Evolutionary conservation across 495 filamentous ascomycete species (phyloP).

Genomic region (Podospora australis): DNA sequence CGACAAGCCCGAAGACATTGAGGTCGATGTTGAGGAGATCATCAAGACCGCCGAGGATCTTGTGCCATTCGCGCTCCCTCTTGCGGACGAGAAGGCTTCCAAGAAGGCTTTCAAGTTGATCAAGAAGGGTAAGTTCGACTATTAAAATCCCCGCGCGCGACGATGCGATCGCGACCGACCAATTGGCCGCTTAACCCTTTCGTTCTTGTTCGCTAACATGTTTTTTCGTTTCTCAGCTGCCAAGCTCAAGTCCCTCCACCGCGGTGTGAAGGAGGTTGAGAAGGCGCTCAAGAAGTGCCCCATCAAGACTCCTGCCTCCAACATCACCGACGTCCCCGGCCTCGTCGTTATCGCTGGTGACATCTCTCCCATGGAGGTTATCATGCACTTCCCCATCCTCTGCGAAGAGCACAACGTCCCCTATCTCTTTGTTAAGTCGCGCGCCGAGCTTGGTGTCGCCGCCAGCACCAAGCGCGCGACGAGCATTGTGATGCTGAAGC

Average conservation of each 20-base stretch:
- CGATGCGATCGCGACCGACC: background rate
- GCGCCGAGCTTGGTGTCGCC: constrained; percentile 85
- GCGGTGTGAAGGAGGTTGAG: constrained; percentile 96
- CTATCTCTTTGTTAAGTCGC: constrained; percentile 82
- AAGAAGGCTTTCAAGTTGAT: constrained; percentile 93
- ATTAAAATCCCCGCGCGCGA: background rate
- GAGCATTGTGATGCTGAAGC: constrained; percentile 81
- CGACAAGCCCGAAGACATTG: constrained; percentile 22
- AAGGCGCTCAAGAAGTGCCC: constrained; percentile 91
- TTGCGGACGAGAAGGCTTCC: constrained; percentile 81
- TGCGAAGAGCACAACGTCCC: constrained; percentile 96
- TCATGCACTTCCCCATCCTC: constrained; percentile 91
- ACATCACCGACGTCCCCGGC: constrained; percentile 51
- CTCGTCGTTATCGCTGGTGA: constrained; percentile 91
- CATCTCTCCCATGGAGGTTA: constrained; percentile 95
- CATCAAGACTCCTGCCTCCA: constrained; percentile 45
- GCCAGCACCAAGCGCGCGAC: constrained; percentile 92
- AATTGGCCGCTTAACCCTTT: background rate
- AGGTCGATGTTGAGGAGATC: constrained; percentile 27
- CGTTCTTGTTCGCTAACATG: background rate
- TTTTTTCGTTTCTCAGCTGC: constrained; percentile 52
- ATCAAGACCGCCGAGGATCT: constrained; percentile 59
- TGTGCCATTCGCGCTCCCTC: constrained; percentile 88
- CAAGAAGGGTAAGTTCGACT: constrained; percentile 68
- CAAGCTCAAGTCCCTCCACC: constrained; percentile 87